Evolutionary conservation across 805 yeast genomes (phyloP).

Genomic region (Komagataella ulmi): DNA sequence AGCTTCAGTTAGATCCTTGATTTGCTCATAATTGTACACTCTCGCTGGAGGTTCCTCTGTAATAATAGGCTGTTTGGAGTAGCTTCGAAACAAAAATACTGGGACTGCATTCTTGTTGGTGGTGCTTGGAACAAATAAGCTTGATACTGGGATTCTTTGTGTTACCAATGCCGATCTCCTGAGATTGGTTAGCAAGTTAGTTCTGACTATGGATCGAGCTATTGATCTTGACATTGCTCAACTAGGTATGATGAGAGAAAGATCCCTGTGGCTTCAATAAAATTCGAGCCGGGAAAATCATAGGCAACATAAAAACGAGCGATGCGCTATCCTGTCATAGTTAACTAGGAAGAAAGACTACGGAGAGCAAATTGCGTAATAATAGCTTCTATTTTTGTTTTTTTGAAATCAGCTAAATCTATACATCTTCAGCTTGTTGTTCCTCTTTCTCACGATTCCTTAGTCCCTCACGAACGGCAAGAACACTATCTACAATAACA

Average conservation of each 20-base stretch:
- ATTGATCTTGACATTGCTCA: background rate
- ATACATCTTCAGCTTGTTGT: background rate
- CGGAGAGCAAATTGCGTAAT: too few relatives aligned
- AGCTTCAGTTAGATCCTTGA: slow-evolving; percentile 26
- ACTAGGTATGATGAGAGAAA: background rate
- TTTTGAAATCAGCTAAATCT: background rate
- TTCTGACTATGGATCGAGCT: background rate
- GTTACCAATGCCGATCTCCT: background rate
- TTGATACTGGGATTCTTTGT: background rate
- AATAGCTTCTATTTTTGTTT: too few relatives aligned
- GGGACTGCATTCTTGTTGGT: background rate
- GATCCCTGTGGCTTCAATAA: background rate
- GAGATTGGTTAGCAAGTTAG: background rate
- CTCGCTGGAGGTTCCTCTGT: slow-evolving; percentile 19
- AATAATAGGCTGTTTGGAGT: slow-evolving; percentile 11
- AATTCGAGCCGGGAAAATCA: background rate
- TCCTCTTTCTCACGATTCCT: slow-evolving; percentile 13
- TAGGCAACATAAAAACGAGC: background rate
- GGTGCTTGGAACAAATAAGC: background rate
- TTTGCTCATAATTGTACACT: slow-evolving; percentile 12
- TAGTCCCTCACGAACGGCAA: slow-evolving; percentile 83
- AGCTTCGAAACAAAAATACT: background rate
- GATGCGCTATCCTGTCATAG: too few relatives aligned
- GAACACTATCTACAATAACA: slow-evolving; percentile 89
- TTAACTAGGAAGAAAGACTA: too few relatives aligned